These are phyloP conservation scores for Achaetomiella virescens DNA, from an alignment of 495 filamentous ascomycete genomes.

Conservation along the genomic window DNA sequence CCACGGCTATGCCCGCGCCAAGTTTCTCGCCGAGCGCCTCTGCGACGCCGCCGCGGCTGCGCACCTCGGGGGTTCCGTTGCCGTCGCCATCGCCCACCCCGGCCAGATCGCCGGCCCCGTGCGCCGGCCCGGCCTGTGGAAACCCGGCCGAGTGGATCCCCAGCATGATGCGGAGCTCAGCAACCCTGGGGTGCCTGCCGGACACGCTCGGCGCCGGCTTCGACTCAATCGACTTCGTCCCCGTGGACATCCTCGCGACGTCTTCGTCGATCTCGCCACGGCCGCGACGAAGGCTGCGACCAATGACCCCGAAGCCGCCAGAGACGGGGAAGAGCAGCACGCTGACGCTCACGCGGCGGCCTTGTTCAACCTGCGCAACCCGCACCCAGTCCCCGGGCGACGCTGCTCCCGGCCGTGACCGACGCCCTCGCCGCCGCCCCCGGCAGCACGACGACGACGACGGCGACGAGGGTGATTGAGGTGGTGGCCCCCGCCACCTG, in stretches of 20 bases:
- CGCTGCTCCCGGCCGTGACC: no score
- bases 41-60: background rate
- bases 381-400: no score
- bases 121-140: background rate
- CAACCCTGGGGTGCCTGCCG: background rate
- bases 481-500: no score
- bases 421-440: no score
- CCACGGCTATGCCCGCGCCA: background rate
- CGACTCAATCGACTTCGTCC: background rate
- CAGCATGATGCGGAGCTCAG: background rate
- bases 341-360: no score
- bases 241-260: background rate
- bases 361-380: no score
- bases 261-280: no score
- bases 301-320: no score
- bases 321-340: no score
- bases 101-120: background rate
- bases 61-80: background rate
- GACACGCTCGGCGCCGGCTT: background rate
- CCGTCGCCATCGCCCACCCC: background rate
- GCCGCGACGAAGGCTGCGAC: no score
- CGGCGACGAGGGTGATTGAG: no score
- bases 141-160: slow-evolving; percentile 1
- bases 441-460: no score
- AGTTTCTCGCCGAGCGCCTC: background rate